phyloP scores from a whole-genome alignment of 768 basidiomycete genomes.

The Rhizopogon sp. region DNA sequence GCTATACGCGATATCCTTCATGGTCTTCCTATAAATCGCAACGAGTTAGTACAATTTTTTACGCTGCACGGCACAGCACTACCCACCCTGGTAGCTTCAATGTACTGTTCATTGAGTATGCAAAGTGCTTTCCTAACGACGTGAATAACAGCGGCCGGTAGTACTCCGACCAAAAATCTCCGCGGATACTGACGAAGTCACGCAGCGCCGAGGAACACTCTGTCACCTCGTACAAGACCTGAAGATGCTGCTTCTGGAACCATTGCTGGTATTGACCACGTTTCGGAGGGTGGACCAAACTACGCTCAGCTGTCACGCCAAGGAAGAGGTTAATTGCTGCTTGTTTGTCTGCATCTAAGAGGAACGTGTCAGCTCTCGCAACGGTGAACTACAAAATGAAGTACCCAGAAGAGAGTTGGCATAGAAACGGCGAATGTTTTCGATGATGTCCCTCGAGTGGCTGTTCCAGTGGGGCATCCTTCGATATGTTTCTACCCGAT shows the following conservation, averaged over 20 bases:
- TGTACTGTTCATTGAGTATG: constrained; percentile 90
- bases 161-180: constrained; percentile 87
- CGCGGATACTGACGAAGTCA: constrained; percentile 52
- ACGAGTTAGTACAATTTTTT: neutral
- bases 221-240: constrained; percentile 59
- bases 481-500: constrained; percentile 92
- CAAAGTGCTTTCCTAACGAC: constrained; percentile 82
- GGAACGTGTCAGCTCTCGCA: constrained; percentile 2
- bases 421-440: constrained; percentile 92
- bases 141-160: constrained; percentile 85
- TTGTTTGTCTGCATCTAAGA: constrained; percentile 91
- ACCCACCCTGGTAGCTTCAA: constrained; percentile 75
- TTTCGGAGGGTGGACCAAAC: constrained; percentile 41
- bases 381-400: neutral
- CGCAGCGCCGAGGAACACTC: constrained; percentile 61
- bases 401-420: constrained; percentile 87
- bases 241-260: constrained; percentile 71
- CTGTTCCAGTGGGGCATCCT: constrained; percentile 97
- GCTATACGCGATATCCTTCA: constrained; percentile 62
- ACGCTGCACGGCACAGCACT: neutral
- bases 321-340: constrained; percentile 97
- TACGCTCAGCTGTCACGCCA: constrained; percentile 54
- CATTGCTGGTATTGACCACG: constrained; percentile 80
- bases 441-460: constrained; percentile 93
- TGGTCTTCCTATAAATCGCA: constrained; percentile 50